Evolutionary conservation across 2,329 filamentous ascomycete genomes (phyloP), one percentile per base, ranked within the genome.

Genomic region (Xylaria sp.): DNA sequence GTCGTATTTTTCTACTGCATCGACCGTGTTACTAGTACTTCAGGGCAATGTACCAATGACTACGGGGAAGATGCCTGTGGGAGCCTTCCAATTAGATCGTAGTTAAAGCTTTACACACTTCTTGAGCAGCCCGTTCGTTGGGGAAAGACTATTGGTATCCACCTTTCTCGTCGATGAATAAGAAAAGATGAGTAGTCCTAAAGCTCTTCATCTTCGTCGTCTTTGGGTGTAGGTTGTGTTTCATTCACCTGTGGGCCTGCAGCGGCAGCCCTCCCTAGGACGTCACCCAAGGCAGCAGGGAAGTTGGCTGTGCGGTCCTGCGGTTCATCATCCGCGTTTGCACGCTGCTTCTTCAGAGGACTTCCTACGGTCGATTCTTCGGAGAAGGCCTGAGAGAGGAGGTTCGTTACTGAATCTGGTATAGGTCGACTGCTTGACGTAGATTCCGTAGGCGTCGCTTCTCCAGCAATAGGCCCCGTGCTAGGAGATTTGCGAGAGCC

Each of bases 261-360:
- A 2, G 63, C 61, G 11, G 52, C 61, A n/a, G 68, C 67, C 46
- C 69, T 65, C 17, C 60, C 72, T 40, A 77, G 67, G 46, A 77
- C 70, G 60, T 77, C 74, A 22, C 74, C 75, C 44, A 77, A 62
- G 16, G 72, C 70, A 13, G 73, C 64, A 20, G 73, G 72, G 54
- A 76, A 74, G 17, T 65, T 67, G 16, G 63, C 50, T 7, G 68
- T 66, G 24, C 68, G 66, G 46, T 77, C 73, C 44, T 74, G 74
- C 48, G 78, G 72, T 38, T 76, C 71, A 7, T 76, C 80, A 7
- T 79, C 76, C 20, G 84, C 64, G 63, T 86, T 89, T 1, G 87
- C 82, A 34, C 89, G 80, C 53, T 90, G 87, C 68, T 87, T 91
- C 78, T 92, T 92, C 64, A 90, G 79, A 1, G 89, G 89, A 61